Base-by-base conservation (phyloP, 2,329 filamentous ascomycete genomes). In the Fusarium annulatum region DNA sequence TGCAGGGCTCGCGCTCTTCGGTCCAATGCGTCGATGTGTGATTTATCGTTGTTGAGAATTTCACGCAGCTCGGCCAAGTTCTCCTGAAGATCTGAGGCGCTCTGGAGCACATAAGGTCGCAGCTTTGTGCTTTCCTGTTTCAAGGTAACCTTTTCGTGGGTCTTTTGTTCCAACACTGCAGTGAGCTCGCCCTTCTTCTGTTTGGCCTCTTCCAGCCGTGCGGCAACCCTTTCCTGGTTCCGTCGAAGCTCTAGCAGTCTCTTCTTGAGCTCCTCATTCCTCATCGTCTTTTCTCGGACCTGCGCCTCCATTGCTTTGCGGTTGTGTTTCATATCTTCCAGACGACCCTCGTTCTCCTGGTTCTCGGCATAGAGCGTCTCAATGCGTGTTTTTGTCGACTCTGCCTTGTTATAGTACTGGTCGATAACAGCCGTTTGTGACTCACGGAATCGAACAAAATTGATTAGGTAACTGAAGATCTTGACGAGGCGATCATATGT, bases 391-490 rank as follows among this genome's bases (percentile, higher is more conserved):
- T 97, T 98, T 4, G 93, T 95, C 67, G 89, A 90, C 83, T 98
- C 94, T 18, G 93, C 90, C 78, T 94, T 95, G 86, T 97, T 96
- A 85, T 96, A 96, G 83, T 98, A 93, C 81, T 97, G 91, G 81
- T 98, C 95, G 73, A 98, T 97, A 36, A 96, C 91, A 43, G 87
- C 86, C 2, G 95, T 97, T 82, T 98, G 96, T 71, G 93, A 95
- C 84, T 98, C 95, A 77, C 96, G 93, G 84, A 98, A 99, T 60
- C 96, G 92, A 76, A 98, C 95, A 83, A 99, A 99, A 84, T 99
- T 99, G 86, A 99, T 99, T 73, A 98, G 90, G 83, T 98, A 98
- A 74, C 94, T 97, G 81, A 99, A 96, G 79, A 98, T 97, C 85
- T 96, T 97, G 79, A 96, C 93, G 19, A 98, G 88, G 49, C 96